Conservation (phyloP, 1,284 basidiomycete species). For the Exobasidium rhododendri region DNA sequence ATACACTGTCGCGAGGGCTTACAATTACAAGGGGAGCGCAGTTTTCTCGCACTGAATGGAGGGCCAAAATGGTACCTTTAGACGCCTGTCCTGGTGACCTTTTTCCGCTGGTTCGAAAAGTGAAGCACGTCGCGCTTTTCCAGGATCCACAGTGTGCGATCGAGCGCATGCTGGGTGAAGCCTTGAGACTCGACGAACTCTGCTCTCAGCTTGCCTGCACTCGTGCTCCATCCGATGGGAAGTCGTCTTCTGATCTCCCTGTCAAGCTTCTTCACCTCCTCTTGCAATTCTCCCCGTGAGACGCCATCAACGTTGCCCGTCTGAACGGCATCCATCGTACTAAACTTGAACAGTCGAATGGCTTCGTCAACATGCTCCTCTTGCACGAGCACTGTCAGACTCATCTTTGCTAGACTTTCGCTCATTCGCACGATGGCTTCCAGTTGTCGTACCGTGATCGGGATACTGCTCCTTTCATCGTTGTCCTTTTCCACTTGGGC, state of each 20-base stretch:
- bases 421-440: conserved; percentile 99
- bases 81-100: conserved; percentile 51
- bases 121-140: conserved; percentile 93
- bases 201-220: conserved; percentile 85
- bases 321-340: conserved; percentile 97
- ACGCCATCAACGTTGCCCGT: conserved; percentile 89
- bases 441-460: conserved; percentile 96
- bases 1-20: no score
- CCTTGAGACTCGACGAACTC: conserved; percentile 94
- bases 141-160: conserved; percentile 83
- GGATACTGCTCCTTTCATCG: conserved; percentile 94
- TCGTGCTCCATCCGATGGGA: conserved; percentile 95
- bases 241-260: conserved; percentile 81
- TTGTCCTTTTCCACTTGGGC: conserved; percentile 95
- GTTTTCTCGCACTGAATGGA: no score
- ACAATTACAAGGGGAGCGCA: no score
- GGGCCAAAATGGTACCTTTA: conserved; percentile 16
- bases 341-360: conserved; percentile 95
- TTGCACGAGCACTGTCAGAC: conserved; percentile 77
- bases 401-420: conserved; percentile 92
- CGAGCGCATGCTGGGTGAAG: conserved; percentile 70
- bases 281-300: conserved; percentile 85
- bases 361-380: conserved; percentile 97
- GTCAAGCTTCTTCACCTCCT: conserved; percentile 89
- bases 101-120: conserved; percentile 63